These are phyloP conservation scores for Hibiscus syriacus DNA, from an alignment of 345 rosid genomes.

Conservation along the genomic window DNA sequence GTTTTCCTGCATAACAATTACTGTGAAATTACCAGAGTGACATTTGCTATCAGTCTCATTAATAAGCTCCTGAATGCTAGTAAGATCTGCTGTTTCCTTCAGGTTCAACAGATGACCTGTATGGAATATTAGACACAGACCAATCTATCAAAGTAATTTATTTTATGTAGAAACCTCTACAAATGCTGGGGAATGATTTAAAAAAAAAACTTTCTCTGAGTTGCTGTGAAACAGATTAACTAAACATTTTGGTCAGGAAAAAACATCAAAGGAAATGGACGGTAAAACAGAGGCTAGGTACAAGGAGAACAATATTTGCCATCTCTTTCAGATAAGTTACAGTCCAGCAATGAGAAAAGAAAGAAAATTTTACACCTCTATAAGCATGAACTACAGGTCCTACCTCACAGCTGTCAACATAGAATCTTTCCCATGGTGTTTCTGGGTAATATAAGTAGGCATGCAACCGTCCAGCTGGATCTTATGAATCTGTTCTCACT, in stretches of 20 bases:
- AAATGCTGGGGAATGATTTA: neutral
- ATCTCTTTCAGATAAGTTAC: neutral
- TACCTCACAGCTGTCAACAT: slow-evolving; percentile 71
- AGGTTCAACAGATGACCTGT: slow-evolving; percentile 71
- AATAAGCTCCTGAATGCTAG: slow-evolving; percentile 80
- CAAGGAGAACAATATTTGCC: neutral
- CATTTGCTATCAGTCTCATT: slow-evolving; percentile 52
- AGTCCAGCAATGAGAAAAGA: slow-evolving; percentile 2
- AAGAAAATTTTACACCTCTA: neutral
- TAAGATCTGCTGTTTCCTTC: slow-evolving; percentile 86
- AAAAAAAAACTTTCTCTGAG: neutral
- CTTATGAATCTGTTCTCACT: slow-evolving; percentile 83
- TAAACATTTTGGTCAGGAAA: neutral
- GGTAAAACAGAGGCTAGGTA: neutral
- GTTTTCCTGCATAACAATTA: slow-evolving; percentile 7
- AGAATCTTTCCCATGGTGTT: slow-evolving; percentile 31
- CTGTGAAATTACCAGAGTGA: slow-evolving; percentile 50
- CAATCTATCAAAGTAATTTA: neutral
- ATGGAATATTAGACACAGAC: neutral
- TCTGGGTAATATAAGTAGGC: slow-evolving; percentile 52
- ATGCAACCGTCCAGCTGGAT: slow-evolving; percentile 93
- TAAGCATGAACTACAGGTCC: slow-evolving; percentile 4
- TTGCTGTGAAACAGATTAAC: neutral
- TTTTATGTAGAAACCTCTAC: neutral
- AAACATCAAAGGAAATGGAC: neutral